phyloP scores from a whole-genome alignment of 2,329 filamentous ascomycete genomes.

The Xylariaceae sp. region DNA sequence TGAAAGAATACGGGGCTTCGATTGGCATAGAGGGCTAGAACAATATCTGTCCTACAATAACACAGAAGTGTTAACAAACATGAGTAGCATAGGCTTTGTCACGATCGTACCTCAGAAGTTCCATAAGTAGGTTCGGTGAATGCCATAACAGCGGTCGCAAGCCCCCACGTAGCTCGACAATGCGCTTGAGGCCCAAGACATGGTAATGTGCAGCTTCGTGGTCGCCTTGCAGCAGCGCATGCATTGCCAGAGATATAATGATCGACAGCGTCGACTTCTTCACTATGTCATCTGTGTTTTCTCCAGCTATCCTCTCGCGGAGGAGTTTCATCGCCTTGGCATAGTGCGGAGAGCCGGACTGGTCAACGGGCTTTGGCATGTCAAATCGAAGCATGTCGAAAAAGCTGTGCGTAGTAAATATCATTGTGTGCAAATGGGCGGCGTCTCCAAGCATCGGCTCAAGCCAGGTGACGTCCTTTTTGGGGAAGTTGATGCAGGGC shows the following conservation, averaged over 20 bases:
- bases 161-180: not conserved
- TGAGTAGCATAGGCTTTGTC: not conserved
- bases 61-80: not conserved
- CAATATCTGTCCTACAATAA: not conserved
- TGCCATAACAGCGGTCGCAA: not conserved
- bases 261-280: not conserved
- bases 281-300: not conserved
- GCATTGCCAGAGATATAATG: not conserved
- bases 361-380: not conserved
- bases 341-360: not conserved
- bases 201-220: not conserved
- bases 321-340: not conserved
- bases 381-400: not conserved
- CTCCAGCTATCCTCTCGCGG: not conserved
- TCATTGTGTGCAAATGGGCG: not conserved
- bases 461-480: not conserved
- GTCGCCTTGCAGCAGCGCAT: not conserved
- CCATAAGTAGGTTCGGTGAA: not conserved
- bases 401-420: not conserved
- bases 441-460: not conserved
- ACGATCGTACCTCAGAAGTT: not conserved
- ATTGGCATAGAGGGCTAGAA: not conserved
- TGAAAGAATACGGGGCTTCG: not conserved
- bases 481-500: not conserved
- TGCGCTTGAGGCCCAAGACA: not conserved